A percentile compares a stretch with the other conserved stretches of the same genome.
phyloP scores from a whole-genome alignment of 257 asterid species.

The Asclepias syriaca region DNA sequence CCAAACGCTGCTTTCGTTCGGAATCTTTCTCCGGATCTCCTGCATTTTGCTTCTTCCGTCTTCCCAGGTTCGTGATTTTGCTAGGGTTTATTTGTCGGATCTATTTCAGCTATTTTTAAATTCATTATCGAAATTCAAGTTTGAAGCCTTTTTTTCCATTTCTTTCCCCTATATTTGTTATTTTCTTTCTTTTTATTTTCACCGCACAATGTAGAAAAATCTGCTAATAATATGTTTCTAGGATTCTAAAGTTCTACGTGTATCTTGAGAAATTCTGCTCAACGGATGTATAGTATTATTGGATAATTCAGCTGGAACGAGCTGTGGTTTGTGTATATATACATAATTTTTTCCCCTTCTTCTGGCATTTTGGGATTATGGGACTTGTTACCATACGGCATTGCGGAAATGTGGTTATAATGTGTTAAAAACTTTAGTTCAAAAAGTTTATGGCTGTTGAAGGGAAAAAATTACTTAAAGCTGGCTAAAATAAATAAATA shows the following conservation, averaged over 20 bases:
- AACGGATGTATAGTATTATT: neutral
- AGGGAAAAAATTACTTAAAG: neutral
- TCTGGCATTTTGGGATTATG: neutral
- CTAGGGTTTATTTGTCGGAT: conserved; percentile 15
- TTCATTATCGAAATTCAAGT: neutral
- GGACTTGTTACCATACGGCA: neutral
- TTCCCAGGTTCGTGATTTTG: conserved; percentile 21
- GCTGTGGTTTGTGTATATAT: neutral
- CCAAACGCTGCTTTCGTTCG: conserved; percentile 1
- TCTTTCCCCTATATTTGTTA: neutral
- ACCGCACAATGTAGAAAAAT: neutral
- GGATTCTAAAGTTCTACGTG: neutral
- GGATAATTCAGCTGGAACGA: neutral
- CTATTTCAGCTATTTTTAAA: neutral
- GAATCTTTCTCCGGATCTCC: conserved; percentile 25
- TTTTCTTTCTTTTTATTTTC: neutral
- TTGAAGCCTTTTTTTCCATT: neutral
- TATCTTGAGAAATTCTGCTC: neutral
- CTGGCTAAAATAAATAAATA: conserved; percentile 1
- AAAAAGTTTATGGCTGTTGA: neutral
- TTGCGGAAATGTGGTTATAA: neutral
- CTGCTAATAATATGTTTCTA: neutral
- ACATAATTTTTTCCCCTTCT: neutral
- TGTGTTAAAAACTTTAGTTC: neutral
- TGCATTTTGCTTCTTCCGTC: conserved; percentile 11